These are phyloP conservation scores for Leishmania major DNA, from an alignment of 208 protist genomes.

Conservation along the genomic window DNA sequence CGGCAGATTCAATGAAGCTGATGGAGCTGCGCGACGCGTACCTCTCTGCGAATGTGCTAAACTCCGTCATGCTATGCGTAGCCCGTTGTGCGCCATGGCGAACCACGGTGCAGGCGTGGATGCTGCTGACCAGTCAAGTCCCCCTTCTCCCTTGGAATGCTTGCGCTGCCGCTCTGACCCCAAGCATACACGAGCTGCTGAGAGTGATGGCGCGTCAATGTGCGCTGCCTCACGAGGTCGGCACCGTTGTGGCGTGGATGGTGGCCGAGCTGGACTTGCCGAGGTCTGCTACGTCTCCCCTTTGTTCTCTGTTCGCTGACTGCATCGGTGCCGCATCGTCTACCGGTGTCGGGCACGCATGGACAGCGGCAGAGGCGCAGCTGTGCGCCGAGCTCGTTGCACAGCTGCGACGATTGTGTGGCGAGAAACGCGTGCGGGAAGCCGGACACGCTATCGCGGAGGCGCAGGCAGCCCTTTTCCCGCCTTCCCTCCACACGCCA, in stretches of 20 bases:
- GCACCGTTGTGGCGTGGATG: slow-evolving; percentile 22
- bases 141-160: slow-evolving; percentile 22
- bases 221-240: slow-evolving; percentile 28
- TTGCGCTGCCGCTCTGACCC: neutral
- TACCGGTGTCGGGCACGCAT: neutral
- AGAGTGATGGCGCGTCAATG: slow-evolving; percentile 30
- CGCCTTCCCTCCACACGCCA: neutral
- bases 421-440: slow-evolving; percentile 38
- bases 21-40: slow-evolving; percentile 24
- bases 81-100: slow-evolving; percentile 32
- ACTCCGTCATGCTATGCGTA: slow-evolving; percentile 25
- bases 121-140: slow-evolving; percentile 17
- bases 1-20: slow-evolving; percentile 11
- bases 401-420: slow-evolving; percentile 16
- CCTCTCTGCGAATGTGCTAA: slow-evolving; percentile 15
- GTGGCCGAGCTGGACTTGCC: slow-evolving; percentile 17
- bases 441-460: slow-evolving; percentile 17
- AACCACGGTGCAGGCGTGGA: slow-evolving; percentile 32
- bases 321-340: slow-evolving; percentile 4
- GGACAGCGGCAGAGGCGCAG: slow-evolving; percentile 28
- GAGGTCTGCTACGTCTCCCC: slow-evolving; percentile 1
- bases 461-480: slow-evolving; percentile 5
- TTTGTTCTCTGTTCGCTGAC: slow-evolving; percentile 11
- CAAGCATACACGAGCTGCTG: slow-evolving; percentile 21
- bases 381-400: slow-evolving; percentile 19